Evolutionary conservation across 2,329 filamentous ascomycete species (phyloP), one percentile per base, ranked within the genome.

Genomic region (Cercospora citrullina): DNA sequence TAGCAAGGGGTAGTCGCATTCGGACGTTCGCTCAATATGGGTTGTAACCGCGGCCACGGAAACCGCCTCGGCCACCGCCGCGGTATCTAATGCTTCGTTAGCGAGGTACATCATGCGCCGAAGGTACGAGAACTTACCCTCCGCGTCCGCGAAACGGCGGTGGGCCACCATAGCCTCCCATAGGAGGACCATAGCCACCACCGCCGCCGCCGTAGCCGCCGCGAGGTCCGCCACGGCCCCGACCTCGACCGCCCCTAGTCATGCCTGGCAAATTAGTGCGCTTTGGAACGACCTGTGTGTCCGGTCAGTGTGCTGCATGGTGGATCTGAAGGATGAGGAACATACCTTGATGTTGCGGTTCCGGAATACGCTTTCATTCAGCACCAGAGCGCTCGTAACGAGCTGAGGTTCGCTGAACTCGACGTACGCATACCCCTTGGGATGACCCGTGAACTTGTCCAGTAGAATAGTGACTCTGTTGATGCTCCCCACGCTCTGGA

Each of bases 381-480:
- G 85, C 48, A 98, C 93, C 69, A 99, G 87, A 28, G 95, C 95
- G 80, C 96, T 92, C 59, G 92, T 93, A 71, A 99, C 94, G 69
- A 97, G 86, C 81, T 89, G 94, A 60, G 95, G 93, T 82, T 98
- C 95, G 69, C 92, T 91, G 79, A 99, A 99, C 82, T 99, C 95
- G 76, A 99, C 95, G 82, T 99, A 99, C 77, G 95, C 95, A 83
- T 99, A 99, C 72, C 95, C 95, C 85, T 99, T 99, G n/a, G 95
- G 95, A 84, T 98, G 94, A 72, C 95, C 95, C 10, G 94, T 97
- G 78, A 97, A 98, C 84, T 99, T 99, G 84, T 99, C 95, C 74
- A 99, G 84, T 74, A 99, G 84, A 73, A 99, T 99, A 1, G 95
- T 99, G 68, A 99, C 95, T 69, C 95, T 91, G 81, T 99, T 99